Percentiles rank a stretch among this genome's conserved stretches.
These are phyloP conservation scores for Leptographium radiaticola DNA, from an alignment of 2,329 filamentous ascomycete species.

Conservation along the genomic window DNA sequence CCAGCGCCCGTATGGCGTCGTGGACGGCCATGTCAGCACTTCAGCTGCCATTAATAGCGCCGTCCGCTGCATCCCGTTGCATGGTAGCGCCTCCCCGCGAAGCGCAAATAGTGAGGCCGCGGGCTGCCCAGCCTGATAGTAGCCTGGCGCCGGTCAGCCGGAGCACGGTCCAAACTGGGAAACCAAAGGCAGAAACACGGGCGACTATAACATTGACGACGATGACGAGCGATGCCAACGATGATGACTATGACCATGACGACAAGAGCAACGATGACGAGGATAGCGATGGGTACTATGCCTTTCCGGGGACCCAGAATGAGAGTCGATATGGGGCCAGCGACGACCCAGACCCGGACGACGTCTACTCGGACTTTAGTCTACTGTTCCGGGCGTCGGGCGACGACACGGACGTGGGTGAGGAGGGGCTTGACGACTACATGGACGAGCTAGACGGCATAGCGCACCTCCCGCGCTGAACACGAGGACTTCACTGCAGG, in stretches of 20 bases:
- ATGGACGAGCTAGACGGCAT: slow-evolving; percentile 44
- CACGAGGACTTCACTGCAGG: background rate
- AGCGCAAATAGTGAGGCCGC: no score
- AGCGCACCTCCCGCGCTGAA: slow-evolving; percentile 24
- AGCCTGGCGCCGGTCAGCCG: no score
- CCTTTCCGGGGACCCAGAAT: slow-evolving; percentile 33
- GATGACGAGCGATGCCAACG: no score
- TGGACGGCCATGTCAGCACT: background rate
- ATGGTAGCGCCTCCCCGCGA: background rate
- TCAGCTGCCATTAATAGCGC: background rate
- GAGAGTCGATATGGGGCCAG: slow-evolving; percentile 28
- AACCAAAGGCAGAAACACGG: no score
- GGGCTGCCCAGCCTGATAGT: background rate
- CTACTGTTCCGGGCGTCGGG: slow-evolving; percentile 30
- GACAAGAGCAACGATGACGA: slow-evolving; percentile 9
- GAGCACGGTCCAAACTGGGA: no score
- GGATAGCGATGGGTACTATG: slow-evolving; percentile 30
- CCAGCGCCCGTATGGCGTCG: background rate
- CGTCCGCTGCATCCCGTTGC: background rate
- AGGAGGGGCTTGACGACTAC: slow-evolving; percentile 36
- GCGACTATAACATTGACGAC: no score
- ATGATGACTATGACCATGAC: no score
- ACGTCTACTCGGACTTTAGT: slow-evolving; percentile 42
- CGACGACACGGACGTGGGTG: slow-evolving; percentile 14
- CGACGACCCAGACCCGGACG: slow-evolving; percentile 20